Conservation (phyloP, 768 basidiomycete species). For the Tephrocybe sp. region DNA sequence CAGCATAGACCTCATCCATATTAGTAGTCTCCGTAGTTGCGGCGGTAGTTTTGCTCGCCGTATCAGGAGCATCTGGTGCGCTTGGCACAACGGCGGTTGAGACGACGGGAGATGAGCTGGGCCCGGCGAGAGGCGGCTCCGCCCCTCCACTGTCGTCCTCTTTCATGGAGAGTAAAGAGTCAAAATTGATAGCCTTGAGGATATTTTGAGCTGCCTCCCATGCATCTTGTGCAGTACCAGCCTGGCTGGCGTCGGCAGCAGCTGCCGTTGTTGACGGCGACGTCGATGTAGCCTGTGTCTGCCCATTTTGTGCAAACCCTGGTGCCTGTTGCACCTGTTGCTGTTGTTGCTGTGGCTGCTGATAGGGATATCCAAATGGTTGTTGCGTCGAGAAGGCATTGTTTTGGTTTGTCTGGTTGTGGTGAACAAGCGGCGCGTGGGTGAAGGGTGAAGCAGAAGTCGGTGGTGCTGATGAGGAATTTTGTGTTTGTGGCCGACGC, state of each 20-base stretch:
- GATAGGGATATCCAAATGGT: conserved; percentile 13
- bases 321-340: conserved; percentile 3
- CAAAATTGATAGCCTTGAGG: conserved; percentile 74
- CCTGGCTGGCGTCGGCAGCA: conserved; percentile 21
- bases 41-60: not conserved
- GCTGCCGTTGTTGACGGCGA: conserved; percentile 10
- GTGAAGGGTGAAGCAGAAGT: conserved; percentile 56
- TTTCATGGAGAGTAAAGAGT: conserved; percentile 42
- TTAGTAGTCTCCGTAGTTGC: not conserved
- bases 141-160: conserved; percentile 26
- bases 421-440: conserved; percentile 46
- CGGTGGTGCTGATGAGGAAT: conserved; percentile 26
- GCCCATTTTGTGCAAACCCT: conserved; percentile 27
- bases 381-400: conserved; percentile 8
- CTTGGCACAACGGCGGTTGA: not conserved
- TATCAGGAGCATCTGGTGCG: not conserved
- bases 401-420: conserved; percentile 22
- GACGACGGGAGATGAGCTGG: conserved; percentile 2
- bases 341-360: conserved; percentile 12
- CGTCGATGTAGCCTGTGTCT: conserved; percentile 20
- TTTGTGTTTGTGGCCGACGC: conserved; percentile 69
- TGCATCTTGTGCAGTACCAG: conserved; percentile 51
- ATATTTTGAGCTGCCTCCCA: conserved; percentile 81
- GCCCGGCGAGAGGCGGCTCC: not conserved
- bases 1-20: conserved; percentile 5